Evolutionary conservation across 2,329 filamentous ascomycete genomes (phyloP), one percentile per base, ranked within the genome.

Genomic region (Aspergillus sp.): DNA sequence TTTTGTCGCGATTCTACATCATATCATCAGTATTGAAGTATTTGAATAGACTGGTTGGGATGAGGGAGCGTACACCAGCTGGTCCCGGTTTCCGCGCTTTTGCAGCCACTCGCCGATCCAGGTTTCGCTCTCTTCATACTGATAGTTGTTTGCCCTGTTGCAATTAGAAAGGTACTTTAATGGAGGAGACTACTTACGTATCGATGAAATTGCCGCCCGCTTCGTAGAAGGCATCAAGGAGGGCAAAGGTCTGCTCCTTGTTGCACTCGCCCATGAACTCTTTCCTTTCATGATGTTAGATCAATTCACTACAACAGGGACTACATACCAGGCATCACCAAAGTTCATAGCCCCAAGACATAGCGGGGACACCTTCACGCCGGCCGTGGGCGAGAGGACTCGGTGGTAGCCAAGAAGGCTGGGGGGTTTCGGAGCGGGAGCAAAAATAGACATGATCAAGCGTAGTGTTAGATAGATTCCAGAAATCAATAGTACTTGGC

Each of bases 301-400:
- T 11, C 27, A 31, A 31, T 31, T 4, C 8, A 11, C 9, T 31
- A 31, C 9, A 24, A 23, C 3, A 6, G 6, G 33, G 14, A 19
- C 14, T 12, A 7, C 58, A 3, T 59, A 70, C 81, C 81, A 83
- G 5, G 77, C 75, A 41, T 81, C 74, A 17, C 81, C 82, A 62
- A 84, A 82, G 66, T 80, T 84, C 81, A 84, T 84, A 0, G 77
- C 76, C 17, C 81, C 82, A 0, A 84, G 73, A 55, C 81, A 84
- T 67, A 84, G 68, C 33, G 82, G 82, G 24, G 77, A 81, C 15
- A 84, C 82, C 48, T 79, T 77, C 12, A 84, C 74, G 21, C 77
- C 80, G 0, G 82, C 82, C 0, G 75, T 76, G 7, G 81, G 79
- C 2, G 81, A 76, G 7, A 85, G 75, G 14, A 83, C 72, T 19